phyloP scores from a whole-genome alignment of 371 early-diverging fungal genomes.

The Phascolomyces articulosus region DNA sequence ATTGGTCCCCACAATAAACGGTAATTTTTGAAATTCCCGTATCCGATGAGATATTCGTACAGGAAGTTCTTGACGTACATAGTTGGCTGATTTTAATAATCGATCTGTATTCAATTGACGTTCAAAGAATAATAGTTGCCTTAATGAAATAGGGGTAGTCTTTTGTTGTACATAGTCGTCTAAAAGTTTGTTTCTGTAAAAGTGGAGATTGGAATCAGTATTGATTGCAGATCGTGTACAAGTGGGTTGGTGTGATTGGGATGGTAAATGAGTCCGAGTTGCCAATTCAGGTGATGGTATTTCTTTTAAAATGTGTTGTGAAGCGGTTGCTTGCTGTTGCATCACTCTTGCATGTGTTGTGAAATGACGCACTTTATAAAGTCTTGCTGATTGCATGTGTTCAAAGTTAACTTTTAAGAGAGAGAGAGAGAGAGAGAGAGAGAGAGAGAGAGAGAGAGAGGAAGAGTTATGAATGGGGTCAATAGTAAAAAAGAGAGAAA shows the following conservation, averaged over 20 bases:
- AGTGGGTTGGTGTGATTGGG: too few species aligned
- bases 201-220: conserved; percentile 35
- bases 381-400: background rate
- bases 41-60: conserved; percentile 90
- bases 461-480: too few species aligned
- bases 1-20: conserved; percentile 84
- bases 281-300: background rate
- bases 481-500: too few species aligned
- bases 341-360: background rate
- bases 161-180: conserved; percentile 72
- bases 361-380: conserved; percentile 2
- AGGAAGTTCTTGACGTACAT: conserved; percentile 79
- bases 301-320: background rate
- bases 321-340: conserved; percentile 1
- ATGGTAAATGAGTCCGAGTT: background rate
- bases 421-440: background rate
- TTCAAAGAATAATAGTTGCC: conserved; percentile 85
- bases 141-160: conserved; percentile 76
- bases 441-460: background rate
- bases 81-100: conserved; percentile 80
- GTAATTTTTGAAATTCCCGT: conserved; percentile 77
- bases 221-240: background rate
- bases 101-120: conserved; percentile 73
- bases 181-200: conserved; percentile 79
- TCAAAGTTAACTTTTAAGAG: too few species aligned